Base-by-base conservation (phyloP, 2,329 filamentous ascomycete genomes). In the Xylariales sp. region DNA sequence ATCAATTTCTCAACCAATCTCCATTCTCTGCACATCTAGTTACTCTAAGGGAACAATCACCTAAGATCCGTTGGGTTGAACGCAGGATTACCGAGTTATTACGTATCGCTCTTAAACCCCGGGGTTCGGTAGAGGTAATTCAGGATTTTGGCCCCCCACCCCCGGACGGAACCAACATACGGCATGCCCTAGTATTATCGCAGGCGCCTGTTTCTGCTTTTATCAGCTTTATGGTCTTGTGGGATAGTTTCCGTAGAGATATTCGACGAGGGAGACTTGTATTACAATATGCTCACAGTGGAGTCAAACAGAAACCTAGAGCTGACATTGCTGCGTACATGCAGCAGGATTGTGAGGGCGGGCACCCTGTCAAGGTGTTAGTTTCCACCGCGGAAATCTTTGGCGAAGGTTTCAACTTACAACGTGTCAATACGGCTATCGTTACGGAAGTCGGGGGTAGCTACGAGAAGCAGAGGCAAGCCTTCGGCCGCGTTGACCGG, bases 381-480 rank as follows among this genome's bases (percentile, higher is more conserved):
- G 28, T 59, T 6, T 48, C 30, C 8, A 49, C 41, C 4, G 28
- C 5, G 3, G 56, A 36, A 2, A 16, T 36, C 16, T 49, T 48
- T 23, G 45, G 56, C 1, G 56, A 48, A 39, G 56, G 56, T 2
- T 30, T 36, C 36, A 59, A 59, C 18, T 32, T 59, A 48, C 56
- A 59, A 28, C 56, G 56, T 8, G 56, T 39, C 14, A 59, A 49
- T 18, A 59, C 3, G 4, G 45, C 23, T n/a, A 59, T 59, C 18
- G 14, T 59, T n/a, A 49, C 56, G 1, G 56, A 59, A n/a, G 16
- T 59, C 6, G n/a, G 30, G n/a, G 10, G 23, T 5, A 36, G 5
- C 10, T 14, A 48, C 30, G 43, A 49, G 5, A 28, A 23, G 8
- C 28, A 48, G n/a, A 49, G 28, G 10, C 56, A 59, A 6, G 32